These are phyloP conservation scores for Cladosporium sp. DNA, from an alignment of 2,329 filamentous ascomycete genomes.

Conservation along the genomic window DNA sequence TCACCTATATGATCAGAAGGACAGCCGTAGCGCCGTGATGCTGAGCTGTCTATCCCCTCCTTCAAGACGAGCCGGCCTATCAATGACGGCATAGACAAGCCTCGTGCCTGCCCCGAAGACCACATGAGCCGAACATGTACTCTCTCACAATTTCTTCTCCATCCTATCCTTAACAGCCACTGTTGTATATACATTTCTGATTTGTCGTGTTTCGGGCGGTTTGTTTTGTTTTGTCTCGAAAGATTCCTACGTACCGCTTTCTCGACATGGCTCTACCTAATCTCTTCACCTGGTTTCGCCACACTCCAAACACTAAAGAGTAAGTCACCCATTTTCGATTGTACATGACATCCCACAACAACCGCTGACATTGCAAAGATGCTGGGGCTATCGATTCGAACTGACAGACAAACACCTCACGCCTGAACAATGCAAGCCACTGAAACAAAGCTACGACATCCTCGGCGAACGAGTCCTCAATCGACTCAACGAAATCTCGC, in stretches of 20 bases:
- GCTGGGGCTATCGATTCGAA: slow-evolving; percentile 65
- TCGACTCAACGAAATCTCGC: slow-evolving; percentile 58
- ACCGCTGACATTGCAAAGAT: slow-evolving; percentile 30
- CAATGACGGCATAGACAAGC: neutral
- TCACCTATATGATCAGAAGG: neutral
- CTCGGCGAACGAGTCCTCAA: slow-evolving; percentile 63
- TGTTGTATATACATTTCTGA: too few species aligned
- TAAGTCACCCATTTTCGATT: slow-evolving; percentile 27
- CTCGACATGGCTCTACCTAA: slow-evolving; percentile 40
- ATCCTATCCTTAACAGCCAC: too few species aligned
- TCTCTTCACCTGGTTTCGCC: slow-evolving; percentile 33
- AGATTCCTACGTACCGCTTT: too few species aligned
- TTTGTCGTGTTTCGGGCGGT: too few species aligned
- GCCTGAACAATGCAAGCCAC: slow-evolving; percentile 52
- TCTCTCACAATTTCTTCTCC: too few species aligned
- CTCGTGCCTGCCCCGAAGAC: neutral
- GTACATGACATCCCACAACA: too few species aligned
- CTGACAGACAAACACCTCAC: slow-evolving; percentile 63
- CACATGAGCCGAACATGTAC: too few species aligned
- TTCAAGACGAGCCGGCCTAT: neutral
- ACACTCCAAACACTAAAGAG: slow-evolving; percentile 40
- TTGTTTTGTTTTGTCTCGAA: too few species aligned
- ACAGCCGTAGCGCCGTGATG: neutral
- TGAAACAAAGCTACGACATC: slow-evolving; percentile 64
- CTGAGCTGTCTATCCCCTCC: neutral